Conservation (phyloP, 192 early-diverging fungal genomes). For the Rhizophagus sp. region DNA sequence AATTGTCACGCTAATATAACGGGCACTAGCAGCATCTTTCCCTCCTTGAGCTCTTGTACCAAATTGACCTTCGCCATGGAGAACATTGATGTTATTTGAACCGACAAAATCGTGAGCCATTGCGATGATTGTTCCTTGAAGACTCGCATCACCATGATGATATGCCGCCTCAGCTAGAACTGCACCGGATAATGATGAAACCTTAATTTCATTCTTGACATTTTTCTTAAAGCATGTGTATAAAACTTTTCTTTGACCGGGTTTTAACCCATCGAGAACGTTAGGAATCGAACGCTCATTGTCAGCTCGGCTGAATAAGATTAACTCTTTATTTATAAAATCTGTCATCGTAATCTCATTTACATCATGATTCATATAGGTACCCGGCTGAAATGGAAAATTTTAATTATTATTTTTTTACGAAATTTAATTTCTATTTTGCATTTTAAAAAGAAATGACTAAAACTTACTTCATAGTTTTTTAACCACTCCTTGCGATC, state of each 20-base stretch:
- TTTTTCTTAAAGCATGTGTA: conserved; percentile 86
- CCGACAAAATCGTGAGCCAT: conserved; percentile 96
- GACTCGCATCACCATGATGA: conserved; percentile 91
- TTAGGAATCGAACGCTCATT: conserved; percentile 95
- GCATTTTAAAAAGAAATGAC: too few species aligned
- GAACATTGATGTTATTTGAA: conserved; percentile 89
- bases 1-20: conserved; percentile 92
- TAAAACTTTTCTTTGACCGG: conserved; percentile 92
- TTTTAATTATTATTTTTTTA: too few species aligned
- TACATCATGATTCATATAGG: conserved; percentile 84
- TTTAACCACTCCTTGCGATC: conserved; percentile 96
- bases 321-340: conserved; percentile 95
- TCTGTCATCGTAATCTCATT: conserved; percentile 77
- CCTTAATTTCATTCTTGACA: conserved; percentile 68
- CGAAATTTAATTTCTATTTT: too few species aligned
- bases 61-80: conserved; percentile 88
- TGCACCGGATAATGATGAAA: conserved; percentile 84
- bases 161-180: conserved; percentile 89
- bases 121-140: conserved; percentile 84
- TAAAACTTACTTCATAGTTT: conserved; percentile 49
- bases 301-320: conserved; percentile 93
- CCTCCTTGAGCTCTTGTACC: conserved; percentile 91
- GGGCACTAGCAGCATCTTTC: conserved; percentile 91
- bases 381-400: conserved; percentile 64
- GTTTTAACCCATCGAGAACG: conserved; percentile 40